Evolutionary conservation across 1,284 basidiomycete genomes (phyloP).

Genomic region (Ceratobasidium sp.): DNA sequence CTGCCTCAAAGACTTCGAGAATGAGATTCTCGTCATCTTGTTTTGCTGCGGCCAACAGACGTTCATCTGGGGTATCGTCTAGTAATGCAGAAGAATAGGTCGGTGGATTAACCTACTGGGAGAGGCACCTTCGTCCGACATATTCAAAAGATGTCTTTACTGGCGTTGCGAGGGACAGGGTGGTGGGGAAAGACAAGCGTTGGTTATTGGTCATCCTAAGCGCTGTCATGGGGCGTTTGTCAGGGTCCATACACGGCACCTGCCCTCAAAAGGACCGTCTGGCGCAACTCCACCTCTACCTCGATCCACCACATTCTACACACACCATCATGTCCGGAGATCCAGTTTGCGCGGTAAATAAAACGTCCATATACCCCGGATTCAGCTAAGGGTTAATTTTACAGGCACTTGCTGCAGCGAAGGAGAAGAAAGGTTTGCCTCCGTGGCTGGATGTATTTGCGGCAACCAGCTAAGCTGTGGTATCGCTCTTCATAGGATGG

Average conservation of each 20-base stretch:
- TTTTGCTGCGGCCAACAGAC: conserved; percentile 80
- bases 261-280: conserved; percentile 18
- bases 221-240: conserved; percentile 38
- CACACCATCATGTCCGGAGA: conserved; percentile 31
- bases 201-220: conserved; percentile 28
- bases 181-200: conserved; percentile 25
- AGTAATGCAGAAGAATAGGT: not conserved
- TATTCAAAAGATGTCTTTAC: conserved; percentile 1
- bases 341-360: conserved; percentile 13
- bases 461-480: not conserved
- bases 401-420: conserved; percentile 34
- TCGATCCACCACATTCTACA: conserved; percentile 2
- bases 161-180: conserved; percentile 12
- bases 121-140: conserved; percentile 49
- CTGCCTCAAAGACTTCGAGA: conserved; percentile 69
- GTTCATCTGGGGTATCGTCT: conserved; percentile 69
- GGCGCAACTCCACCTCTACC: conserved; percentile 1
- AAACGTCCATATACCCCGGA: not conserved
- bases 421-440: conserved; percentile 30
- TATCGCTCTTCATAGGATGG: conserved; percentile 7
- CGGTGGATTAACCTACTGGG: conserved; percentile 38
- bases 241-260: conserved; percentile 22
- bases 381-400: not conserved
- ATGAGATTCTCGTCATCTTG: conserved; percentile 80
- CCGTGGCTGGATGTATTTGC: not conserved